Evolutionary conservation across 371 early-diverging fungal species (phyloP), one percentile per base, ranked within the genome.

Genomic region (Rhizopus delemar): DNA sequence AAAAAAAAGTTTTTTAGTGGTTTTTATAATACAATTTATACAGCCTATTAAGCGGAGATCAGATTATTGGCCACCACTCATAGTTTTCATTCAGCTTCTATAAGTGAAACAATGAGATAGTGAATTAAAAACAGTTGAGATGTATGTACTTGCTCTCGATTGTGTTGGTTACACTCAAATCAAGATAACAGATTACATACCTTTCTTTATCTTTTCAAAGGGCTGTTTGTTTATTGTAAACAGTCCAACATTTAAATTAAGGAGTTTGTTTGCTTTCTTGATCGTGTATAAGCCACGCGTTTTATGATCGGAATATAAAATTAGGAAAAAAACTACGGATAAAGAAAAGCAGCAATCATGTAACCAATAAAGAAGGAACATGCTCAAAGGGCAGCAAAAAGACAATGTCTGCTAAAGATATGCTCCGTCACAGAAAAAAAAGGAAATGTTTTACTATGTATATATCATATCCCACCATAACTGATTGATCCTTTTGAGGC

Each of bases 21-120:
- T 7, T n/a, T 48, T 48, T 48, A 48, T 48, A 48, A 48, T 48
- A 48, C 48, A 28, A 48, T 28, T 29, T 48, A 48, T 48, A 48
- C 48, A 48, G 5, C 16, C 6, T 16, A 22, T 29, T 29, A 48
- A 8, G 29, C 48, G 22, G 48, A 48, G 48, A 43, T 43, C 43
- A 15, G 43, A 43, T n/a, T 15, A 43, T 2, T 13, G 6, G 2
- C 6, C 0, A 43, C 15, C 15, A n/a, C 43, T 43, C 15, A 43
- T 15, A 8, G 7, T 28, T 43, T 43, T 43, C 15, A 13, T n/a
- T 43, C 15, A 13, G 5, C 0, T 4, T 43, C n/a, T 43, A 22
- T 15, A 5, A 13, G 43, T 43, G 43, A 13, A 15, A 43, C n/a
- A 39, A 39, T 39, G 39, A 7, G 8, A 12, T 9, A 39, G 9